phyloP scores from a whole-genome alignment of 176 grass and related monocot genomes.

The Echinochloa phyllopogon region DNA sequence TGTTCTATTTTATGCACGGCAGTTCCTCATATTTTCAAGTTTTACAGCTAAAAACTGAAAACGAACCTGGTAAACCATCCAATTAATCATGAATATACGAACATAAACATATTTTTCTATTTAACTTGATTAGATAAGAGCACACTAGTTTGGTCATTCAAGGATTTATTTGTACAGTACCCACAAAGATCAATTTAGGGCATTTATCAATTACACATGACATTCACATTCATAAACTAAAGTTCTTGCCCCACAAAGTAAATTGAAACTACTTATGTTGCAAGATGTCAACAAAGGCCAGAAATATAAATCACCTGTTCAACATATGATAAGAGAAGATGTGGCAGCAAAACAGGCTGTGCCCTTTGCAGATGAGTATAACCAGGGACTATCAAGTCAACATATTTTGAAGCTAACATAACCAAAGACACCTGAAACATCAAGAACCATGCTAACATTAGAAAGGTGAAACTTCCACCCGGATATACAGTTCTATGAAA shows the following conservation, averaged over 20 bases:
- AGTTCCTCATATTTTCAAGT: not conserved
- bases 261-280: constrained; percentile 29
- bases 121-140: constrained; percentile 15
- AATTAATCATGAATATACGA: not conserved
- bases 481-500: not conserved
- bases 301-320: constrained; percentile 69
- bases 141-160: constrained; percentile 15
- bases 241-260: constrained; percentile 14
- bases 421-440: constrained; percentile 86
- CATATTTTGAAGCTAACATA: constrained; percentile 79
- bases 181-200: not conserved
- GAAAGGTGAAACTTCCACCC: not conserved
- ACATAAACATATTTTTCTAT: not conserved
- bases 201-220: not conserved
- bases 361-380: constrained; percentile 98
- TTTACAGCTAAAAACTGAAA: not conserved
- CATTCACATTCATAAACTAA: constrained; percentile 4
- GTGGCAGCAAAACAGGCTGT: constrained; percentile 83
- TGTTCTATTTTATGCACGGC: constrained; percentile 15
- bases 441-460: constrained; percentile 32
- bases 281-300: not conserved
- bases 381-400: constrained; percentile 92
- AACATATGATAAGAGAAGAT: constrained; percentile 96
- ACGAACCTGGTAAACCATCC: constrained; percentile 2
- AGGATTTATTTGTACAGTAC: constrained; percentile 10